Percentiles rank a stretch among this genome's conserved stretches.
phyloP scores from a whole-genome alignment of 495 filamentous ascomycete species.

The Trichoderma gamsii region DNA sequence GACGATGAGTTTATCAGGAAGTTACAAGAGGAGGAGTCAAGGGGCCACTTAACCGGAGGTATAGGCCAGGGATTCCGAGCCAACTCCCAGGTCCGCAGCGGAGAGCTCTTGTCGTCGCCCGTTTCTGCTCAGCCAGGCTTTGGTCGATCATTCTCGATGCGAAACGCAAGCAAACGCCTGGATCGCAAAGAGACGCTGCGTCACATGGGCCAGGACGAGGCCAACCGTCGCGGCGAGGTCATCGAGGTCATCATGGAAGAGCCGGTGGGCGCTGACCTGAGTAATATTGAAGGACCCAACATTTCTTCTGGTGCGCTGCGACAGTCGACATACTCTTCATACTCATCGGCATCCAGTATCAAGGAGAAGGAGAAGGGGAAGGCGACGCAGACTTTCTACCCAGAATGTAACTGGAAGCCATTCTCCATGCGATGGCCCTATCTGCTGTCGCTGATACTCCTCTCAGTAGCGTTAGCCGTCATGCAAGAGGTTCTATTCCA shows the following conservation, averaged over 20 bases:
- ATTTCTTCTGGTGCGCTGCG: conserved; percentile 19
- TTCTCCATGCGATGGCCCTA: conserved; percentile 65
- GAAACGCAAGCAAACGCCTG: conserved; percentile 22
- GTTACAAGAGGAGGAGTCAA: conserved; percentile 39
- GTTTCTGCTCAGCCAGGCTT: conserved; percentile 26
- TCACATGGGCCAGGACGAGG: conserved; percentile 43
- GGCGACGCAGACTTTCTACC: conserved; percentile 44
- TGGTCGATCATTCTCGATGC: conserved; percentile 32
- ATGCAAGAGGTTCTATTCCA: conserved; percentile 57
- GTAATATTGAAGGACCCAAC: conserved; percentile 34
- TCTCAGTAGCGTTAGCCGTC: conserved; percentile 51
- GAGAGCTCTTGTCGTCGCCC: conserved; percentile 35
- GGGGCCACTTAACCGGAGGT: conserved; percentile 44
- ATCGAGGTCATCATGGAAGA: conserved; percentile 47
- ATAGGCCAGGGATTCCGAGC: conserved; percentile 40
- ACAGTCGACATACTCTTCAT: conserved; percentile 24
- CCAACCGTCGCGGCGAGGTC: conserved; percentile 45
- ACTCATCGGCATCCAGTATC: neutral
- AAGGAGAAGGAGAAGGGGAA: conserved; percentile 15
- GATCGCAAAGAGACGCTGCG: conserved; percentile 31
- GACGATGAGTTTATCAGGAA: conserved; percentile 34
- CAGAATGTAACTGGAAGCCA: conserved; percentile 65
- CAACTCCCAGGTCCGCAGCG: conserved; percentile 32
- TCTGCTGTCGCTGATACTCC: conserved; percentile 44
- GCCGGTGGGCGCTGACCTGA: conserved; percentile 32